A percentile compares a stretch with the other conserved stretches of the same genome.
phyloP scores from a whole-genome alignment of 2,329 filamentous ascomycete species.

The Helotiales sp. region DNA sequence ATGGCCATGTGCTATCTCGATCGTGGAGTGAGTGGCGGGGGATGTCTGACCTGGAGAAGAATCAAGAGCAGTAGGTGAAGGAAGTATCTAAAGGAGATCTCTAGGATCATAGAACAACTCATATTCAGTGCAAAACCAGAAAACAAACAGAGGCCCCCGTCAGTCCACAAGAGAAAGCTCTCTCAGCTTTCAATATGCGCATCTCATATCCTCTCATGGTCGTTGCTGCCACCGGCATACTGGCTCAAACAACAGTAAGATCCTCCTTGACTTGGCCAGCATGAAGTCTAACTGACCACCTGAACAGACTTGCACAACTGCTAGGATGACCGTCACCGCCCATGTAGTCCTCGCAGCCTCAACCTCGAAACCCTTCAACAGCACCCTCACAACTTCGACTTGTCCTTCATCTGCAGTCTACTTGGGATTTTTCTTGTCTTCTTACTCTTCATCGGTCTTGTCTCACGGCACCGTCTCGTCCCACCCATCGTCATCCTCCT shows the following conservation, averaged over 20 bases:
- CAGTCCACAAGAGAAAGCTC: not conserved
- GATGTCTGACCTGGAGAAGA: not conserved
- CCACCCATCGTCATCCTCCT: not conserved
- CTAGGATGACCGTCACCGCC: not conserved
- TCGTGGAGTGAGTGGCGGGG: not conserved
- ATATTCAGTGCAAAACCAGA: not conserved
- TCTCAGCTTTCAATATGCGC: constrained; percentile 21
- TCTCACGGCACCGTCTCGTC: not conserved
- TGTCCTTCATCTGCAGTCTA: not conserved
- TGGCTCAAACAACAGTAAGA: constrained; percentile 24
- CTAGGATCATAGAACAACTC: not conserved
- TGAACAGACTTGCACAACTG: not conserved
- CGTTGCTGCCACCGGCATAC: constrained; percentile 17
- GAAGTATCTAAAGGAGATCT: not conserved
- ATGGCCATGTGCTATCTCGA: not conserved
- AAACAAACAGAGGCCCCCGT: not conserved
- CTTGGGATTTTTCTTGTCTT: not conserved
- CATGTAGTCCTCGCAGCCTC: not conserved
- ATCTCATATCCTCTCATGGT: constrained; percentile 27
- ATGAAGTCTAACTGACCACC: not conserved
- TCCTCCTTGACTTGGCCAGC: not conserved
- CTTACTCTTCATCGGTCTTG: not conserved
- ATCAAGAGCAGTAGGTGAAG: not conserved
- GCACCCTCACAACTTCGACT: not conserved
- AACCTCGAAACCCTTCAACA: constrained; percentile 13